Evolutionary conservation across 495 filamentous ascomycete genomes (phyloP), one percentile per base, ranked within the genome.

Genomic region (Trichoderma orchidacearum): DNA sequence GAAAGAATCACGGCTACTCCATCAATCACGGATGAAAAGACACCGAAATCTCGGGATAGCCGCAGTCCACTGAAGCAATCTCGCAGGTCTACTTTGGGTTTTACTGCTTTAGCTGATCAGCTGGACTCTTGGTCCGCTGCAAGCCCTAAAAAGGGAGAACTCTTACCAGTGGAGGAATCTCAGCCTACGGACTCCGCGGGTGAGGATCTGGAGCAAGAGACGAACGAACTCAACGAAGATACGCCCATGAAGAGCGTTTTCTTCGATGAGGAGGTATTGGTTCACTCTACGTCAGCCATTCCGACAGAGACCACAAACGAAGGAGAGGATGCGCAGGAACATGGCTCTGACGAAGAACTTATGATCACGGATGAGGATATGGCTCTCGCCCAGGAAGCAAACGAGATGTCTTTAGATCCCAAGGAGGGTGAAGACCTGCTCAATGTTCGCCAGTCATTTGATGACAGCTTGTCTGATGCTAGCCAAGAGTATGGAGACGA

Each of bases 401-500:
- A 77, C 30, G 72, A 74, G 53, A 75, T 78, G 75, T 77, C 75
- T 5, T 64, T 76, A 61, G 74, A 77, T 51, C 64, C 63, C 2
- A 61, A 66, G 51, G 60, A 71, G 41, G 34, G 66, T 23, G 68
- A 67, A 4, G 62, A 69, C 6, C n/a, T 54, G 8, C 56, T 59
- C n/a, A 50, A 60, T 21, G 53, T 41, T 13, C 50, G 30, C 27
- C 56, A 58, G 11, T 58, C 30, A 18, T 59, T 62, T 15, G 73
- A 75, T 9, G 72, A 73, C 45, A 65, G 76, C 0, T 56, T 73
- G 15, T 84, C 80, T 0, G 79, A 82, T 38, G 74, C 78, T 4
- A 83, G 80, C 59, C 74, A 83, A 60, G 79, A 82, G 54, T 83
- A 83, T 58, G 80, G 75, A 18, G 81, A 85, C 59, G 81, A 84